Base-by-base conservation (phyloP, 2,329 filamentous ascomycete genomes). In the Moelleriella libera region DNA sequence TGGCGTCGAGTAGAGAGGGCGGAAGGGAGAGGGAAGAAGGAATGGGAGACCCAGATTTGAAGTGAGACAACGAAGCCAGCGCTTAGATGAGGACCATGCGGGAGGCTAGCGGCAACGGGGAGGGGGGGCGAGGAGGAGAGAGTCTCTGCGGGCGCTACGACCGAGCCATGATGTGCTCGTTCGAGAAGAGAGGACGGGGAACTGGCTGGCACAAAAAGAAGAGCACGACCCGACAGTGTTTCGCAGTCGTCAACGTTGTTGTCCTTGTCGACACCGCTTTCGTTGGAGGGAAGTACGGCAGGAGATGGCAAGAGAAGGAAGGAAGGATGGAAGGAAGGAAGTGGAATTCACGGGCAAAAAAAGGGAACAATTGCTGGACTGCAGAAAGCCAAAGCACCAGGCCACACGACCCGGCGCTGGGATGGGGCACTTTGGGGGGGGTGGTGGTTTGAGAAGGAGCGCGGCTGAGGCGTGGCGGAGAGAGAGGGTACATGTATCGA, bases 1-100 rank as follows among this genome's bases (percentile, higher is more conserved):
- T 47, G 50, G 52, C 45, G 47, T 49, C 46, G 51, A 51, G 44
- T 45, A 51, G 48, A 50, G 47, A 32, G 47, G 39, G 44, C 39
- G 43, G 43, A 57, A 53, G 50, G 49, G 49, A 53, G 52, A 52
- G 52, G 41, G 49, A 52, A 48, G 54, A 55, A 52, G 55, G 54
- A 56, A 56, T 54, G 34, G 12, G 52, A 49, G 50, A 53, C 45
- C 49, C 47, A 51, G 48, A 47, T 48, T 45, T 32, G 47, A 53
- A 43, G 52, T 54, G 51, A 56, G 50, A 57, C 55, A 54, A 42
- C 21, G 44, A 47, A 48, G 44, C 52, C 43, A 46, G 51, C 52
- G 52, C 48, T 49, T 50, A 51, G 48, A 51, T 41, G 46, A 48
- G 44, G 49, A 47, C 47, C 50, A 50, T 49, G 49, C 43, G 52